Percentiles rank a stretch among this genome's conserved stretches.
phyloP scores from a whole-genome alignment of 495 filamentous ascomycete species.

The Penicillium mononematosum region DNA sequence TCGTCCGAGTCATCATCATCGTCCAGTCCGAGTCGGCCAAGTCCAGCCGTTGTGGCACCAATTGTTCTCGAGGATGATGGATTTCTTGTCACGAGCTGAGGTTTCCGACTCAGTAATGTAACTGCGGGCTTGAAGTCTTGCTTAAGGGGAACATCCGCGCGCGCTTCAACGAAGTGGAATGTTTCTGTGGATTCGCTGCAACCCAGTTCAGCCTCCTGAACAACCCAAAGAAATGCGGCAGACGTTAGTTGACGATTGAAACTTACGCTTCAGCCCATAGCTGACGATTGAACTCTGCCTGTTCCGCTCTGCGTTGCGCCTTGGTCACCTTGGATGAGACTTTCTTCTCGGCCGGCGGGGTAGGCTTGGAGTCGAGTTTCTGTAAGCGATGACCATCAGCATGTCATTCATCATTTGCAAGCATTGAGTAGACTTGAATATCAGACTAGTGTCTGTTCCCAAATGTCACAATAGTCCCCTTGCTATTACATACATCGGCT shows the following conservation, averaged over 20 bases:
- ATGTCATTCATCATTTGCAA: not conserved
- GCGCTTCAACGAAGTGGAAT: constrained; percentile 69
- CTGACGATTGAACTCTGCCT: constrained; percentile 76
- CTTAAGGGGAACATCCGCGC: constrained; percentile 65
- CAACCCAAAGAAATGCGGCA: not conserved
- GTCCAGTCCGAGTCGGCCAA: constrained; percentile 53
- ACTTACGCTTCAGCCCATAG: constrained; percentile 87
- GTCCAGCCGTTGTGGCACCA: constrained; percentile 56
- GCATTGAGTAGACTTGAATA: not conserved
- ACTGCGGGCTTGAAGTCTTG: constrained; percentile 81
- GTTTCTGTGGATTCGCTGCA: constrained; percentile 60
- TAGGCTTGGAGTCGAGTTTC: constrained; percentile 38
- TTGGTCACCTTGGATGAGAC: constrained; percentile 60
- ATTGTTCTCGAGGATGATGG: constrained; percentile 24
- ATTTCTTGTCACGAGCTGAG: constrained; percentile 46
- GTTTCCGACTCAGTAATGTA: constrained; percentile 81
- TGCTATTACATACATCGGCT: constrained; percentile 60
- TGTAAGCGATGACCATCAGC: constrained; percentile 26
- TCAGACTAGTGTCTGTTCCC: not conserved
- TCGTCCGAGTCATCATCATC: constrained; percentile 68
- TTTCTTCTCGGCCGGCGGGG: constrained; percentile 45
- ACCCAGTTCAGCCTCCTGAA: not conserved
- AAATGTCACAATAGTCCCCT: not conserved
- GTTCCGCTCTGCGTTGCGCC: constrained; percentile 74
- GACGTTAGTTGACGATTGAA: not conserved